Evolutionary conservation across 1,284 basidiomycete genomes (phyloP), one percentile per base, ranked within the genome.

Genomic region (Lentinus polychrous): DNA sequence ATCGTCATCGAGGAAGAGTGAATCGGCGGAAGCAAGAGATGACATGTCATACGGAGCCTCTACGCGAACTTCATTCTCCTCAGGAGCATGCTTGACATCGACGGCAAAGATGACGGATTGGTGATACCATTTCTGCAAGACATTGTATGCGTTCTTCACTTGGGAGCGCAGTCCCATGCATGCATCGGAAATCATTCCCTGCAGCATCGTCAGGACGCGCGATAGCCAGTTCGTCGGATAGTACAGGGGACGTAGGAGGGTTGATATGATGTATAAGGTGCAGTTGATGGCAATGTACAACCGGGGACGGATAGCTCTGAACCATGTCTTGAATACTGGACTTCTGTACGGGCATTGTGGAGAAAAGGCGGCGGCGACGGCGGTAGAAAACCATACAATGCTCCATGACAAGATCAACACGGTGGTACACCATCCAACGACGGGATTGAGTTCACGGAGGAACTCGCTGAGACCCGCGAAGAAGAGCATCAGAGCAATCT

Each of bases 401-500:
- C 15, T 11, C 34, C 50, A 50, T 18, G 35, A 31, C 23, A 51
- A 18, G 23, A 42, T 42, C 15, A 48, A 31, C 10, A 23, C 27
- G 7, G 49, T 54, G 12, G 49, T 34, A 27, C 46, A 40, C 32
- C 44, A 35, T 6, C 50, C 52, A 17, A 51, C 46, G 31, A 43
- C 41, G 22, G 43, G 23, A 36, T 54, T 31, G 18, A 54, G 43
- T 6, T 44, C 48, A 43, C 49, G 48, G 5, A 51, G 43, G 15
- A 54, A 45, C 12, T 51, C 35, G 45, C 47, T 35, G 8, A 54
- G 34, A 2, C 66, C 66, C 2, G 51, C 52, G 17, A 66, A 58
- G 52, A 66, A 68, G 4, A 66, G 54, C 5, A 58, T 48, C 3
- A 66, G 50, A 0, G 65, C 57, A 14, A 57, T 37, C 41, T 66